Evolutionary conservation across 306 rosid genomes (phyloP).

Genomic region (Prosopis cineraria): DNA sequence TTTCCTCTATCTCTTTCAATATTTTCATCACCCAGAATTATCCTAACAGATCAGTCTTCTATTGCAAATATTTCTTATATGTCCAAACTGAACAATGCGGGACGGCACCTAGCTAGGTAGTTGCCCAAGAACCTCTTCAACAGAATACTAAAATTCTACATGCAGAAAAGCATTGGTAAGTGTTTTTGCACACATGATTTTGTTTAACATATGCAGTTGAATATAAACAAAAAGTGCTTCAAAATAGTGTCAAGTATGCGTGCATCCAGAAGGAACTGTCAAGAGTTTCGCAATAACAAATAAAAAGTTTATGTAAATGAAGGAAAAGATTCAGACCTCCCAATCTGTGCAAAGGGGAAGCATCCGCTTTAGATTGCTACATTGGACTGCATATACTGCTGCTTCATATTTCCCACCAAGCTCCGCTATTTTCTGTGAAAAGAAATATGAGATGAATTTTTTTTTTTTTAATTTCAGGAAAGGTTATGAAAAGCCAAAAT

Average conservation of each 20-base stretch:
- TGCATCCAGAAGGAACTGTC: slow-evolving; percentile 21
- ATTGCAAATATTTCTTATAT: background rate
- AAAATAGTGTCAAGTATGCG: background rate
- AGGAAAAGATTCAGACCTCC: slow-evolving; percentile 66
- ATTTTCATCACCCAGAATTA: too few relatives aligned
- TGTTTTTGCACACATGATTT: background rate
- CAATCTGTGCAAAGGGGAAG: slow-evolving; percentile 95
- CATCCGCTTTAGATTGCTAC: slow-evolving; percentile 84
- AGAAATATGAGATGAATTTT: slow-evolving; percentile 29
- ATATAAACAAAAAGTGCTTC: background rate
- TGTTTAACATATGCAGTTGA: background rate
- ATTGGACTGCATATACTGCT: slow-evolving; percentile 86
- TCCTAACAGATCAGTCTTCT: too few relatives aligned
- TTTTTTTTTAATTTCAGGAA: slow-evolving; percentile 20
- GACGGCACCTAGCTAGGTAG: background rate
- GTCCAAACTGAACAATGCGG: background rate
- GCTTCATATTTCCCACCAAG: slow-evolving; percentile 96
- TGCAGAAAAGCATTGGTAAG: background rate
- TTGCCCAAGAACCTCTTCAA: background rate
- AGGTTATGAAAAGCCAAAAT: slow-evolving; percentile 17
- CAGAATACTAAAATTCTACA: background rate
- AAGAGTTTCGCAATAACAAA: slow-evolving; percentile 2
- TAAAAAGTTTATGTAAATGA: background rate
- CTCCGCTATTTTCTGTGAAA: slow-evolving; percentile 83
- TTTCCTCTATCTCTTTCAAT: too few relatives aligned